Evolutionary conservation across 441 rosid genomes (phyloP).

Genomic region (Pelargonium australe): DNA sequence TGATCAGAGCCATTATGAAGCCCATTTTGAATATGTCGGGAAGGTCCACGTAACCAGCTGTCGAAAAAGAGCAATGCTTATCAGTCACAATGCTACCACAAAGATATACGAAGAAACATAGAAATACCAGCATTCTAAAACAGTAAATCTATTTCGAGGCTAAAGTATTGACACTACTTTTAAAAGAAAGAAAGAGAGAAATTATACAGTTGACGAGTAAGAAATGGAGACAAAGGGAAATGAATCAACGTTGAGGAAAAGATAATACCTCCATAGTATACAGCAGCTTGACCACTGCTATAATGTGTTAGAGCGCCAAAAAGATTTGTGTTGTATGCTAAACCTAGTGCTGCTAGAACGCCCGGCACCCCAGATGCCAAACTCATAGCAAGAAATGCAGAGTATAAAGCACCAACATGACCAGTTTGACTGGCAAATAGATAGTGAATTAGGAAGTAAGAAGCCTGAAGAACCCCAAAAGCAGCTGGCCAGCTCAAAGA

Average conservation of each 20-base stretch:
- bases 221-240: too few species aligned
- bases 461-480: conserved; percentile 70
- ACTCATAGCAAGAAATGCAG: conserved; percentile 97
- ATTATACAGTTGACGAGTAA: too few species aligned
- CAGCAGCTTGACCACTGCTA: conserved; percentile 98
- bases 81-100: conserved; percentile 8
- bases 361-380: conserved; percentile 86
- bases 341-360: conserved; percentile 65
- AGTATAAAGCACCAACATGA: conserved; percentile 85
- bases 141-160: too few species aligned
- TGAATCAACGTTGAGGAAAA: too few species aligned
- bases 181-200: too few species aligned
- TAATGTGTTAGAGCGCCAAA: conserved; percentile 91
- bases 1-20: conserved; percentile 61
- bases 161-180: too few species aligned
- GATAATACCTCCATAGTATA: conserved; percentile 73
- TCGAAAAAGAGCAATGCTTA: conserved; percentile 11
- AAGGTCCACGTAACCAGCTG: conserved; percentile 87
- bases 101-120: neutral
- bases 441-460: conserved; percentile 84
- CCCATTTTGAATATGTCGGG: conserved; percentile 87
- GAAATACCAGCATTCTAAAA: neutral
- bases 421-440: conserved; percentile 95
- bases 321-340: conserved; percentile 84
- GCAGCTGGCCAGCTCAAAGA: conserved; percentile 91